Percentiles rank a stretch among this genome's conserved stretches.
Conservation (phyloP, 2,329 filamentous ascomycete genomes). For the Aureobasidium sp. region DNA sequence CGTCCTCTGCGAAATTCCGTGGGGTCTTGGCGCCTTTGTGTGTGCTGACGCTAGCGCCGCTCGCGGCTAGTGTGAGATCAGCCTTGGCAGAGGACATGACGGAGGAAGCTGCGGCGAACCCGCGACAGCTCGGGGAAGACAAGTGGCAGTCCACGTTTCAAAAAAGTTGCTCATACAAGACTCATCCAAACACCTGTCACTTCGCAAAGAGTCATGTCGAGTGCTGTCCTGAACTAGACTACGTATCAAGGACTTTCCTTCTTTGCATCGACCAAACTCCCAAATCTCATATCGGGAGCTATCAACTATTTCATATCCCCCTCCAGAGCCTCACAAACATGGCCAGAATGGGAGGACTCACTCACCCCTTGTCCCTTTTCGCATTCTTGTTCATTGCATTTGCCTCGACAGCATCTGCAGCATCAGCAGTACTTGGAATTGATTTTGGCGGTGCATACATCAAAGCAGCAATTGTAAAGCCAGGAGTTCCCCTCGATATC, state of each 20-base stretch:
- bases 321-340: slow-evolving; percentile 11
- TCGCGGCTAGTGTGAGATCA: too few relatives aligned
- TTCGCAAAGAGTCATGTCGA: slow-evolving; percentile 14
- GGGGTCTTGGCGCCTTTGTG: neutral
- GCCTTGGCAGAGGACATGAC: neutral
- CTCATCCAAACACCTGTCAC: slow-evolving; percentile 10
- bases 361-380: slow-evolving; percentile 29
- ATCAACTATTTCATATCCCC: neutral
- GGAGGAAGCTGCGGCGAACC: slow-evolving; percentile 6
- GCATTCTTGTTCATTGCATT: slow-evolving; percentile 61
- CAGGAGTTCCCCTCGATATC: slow-evolving; percentile 96
- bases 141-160: slow-evolving; percentile 17
- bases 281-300: neutral
- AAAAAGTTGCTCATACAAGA: slow-evolving; percentile 8
- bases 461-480: slow-evolving; percentile 96
- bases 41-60: too few relatives aligned
- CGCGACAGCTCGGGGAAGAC: slow-evolving; percentile 16
- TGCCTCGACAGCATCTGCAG: slow-evolving; percentile 63
- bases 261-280: neutral
- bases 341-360: slow-evolving; percentile 17
- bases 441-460: slow-evolving; percentile 98
- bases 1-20: too few relatives aligned
- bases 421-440: slow-evolving; percentile 87
- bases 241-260: neutral
- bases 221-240: slow-evolving; percentile 4